Evolutionary conservation across 768 basidiomycete genomes (phyloP).

Genomic region (Amanita rimosa): DNA sequence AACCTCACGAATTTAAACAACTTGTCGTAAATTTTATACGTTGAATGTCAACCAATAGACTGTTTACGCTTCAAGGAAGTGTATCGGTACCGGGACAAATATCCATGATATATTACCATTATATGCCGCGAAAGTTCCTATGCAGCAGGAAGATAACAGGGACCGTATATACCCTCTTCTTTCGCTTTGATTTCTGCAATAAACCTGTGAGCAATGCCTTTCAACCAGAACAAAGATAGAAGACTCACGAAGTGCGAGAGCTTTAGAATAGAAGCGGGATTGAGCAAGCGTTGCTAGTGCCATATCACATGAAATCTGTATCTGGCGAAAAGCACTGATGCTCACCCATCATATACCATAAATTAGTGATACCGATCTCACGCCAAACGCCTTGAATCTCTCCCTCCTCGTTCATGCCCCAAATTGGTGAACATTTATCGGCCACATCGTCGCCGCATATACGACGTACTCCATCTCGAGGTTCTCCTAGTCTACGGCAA

Average conservation of each 20-base stretch:
- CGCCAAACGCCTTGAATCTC: constrained; percentile 40
- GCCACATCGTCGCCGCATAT: constrained; percentile 29
- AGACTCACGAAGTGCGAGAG: constrained; percentile 4
- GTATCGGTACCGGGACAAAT: too few species aligned
- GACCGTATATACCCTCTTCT: not conserved
- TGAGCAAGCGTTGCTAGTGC: not conserved
- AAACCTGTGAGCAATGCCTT: not conserved
- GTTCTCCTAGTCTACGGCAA: not conserved
- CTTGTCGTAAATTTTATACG: constrained; percentile 18
- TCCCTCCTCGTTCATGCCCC: constrained; percentile 56
- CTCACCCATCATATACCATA: constrained; percentile 52
- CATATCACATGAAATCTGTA: not conserved
- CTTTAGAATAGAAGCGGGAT: constrained; percentile 5
- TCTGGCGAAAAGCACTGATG: too few species aligned
- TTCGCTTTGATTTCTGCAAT: constrained; percentile 5
- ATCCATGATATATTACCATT: too few species aligned
- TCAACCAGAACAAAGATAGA: not conserved
- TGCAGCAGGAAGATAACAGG: not conserved
- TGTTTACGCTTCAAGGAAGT: not conserved
- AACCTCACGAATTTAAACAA: constrained; percentile 49
- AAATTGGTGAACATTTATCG: constrained; percentile 33
- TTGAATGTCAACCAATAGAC: not conserved
- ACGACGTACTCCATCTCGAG: too few species aligned
- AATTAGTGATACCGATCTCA: constrained; percentile 35
- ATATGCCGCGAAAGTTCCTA: too few species aligned